phyloP scores from a whole-genome alignment of 352 stramenopile species.

The Phytophthora melonis region DNA sequence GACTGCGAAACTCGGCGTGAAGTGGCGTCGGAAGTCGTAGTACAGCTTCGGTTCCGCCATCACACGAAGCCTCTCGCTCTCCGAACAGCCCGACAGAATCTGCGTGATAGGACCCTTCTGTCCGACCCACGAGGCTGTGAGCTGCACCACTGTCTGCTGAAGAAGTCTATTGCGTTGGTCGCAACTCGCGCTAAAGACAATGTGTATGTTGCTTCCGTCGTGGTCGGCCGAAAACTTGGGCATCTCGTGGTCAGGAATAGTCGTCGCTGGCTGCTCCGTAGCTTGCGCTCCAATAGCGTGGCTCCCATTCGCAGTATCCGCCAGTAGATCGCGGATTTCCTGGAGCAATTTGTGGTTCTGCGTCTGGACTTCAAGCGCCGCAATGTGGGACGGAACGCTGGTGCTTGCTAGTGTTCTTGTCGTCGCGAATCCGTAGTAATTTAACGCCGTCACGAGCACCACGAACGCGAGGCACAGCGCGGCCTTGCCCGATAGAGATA shows the following conservation, averaged over 20 bases:
- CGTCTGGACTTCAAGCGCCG: background rate
- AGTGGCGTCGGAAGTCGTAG: background rate
- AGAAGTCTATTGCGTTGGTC: background rate
- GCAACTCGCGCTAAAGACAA: background rate
- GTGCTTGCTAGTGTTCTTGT: background rate
- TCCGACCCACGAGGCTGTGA: background rate
- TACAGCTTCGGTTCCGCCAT: background rate
- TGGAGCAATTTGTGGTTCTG: background rate
- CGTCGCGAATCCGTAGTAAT: background rate
- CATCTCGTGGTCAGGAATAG: background rate
- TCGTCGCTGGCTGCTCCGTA: background rate
- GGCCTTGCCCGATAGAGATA: background rate
- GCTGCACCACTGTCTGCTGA: background rate
- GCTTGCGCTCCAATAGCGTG: background rate
- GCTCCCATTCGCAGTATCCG: background rate
- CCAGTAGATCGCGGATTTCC: constrained; percentile 1
- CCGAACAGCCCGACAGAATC: background rate
- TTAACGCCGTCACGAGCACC: background rate
- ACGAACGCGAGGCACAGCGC: background rate
- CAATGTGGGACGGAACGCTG: background rate
- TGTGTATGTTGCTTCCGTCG: background rate
- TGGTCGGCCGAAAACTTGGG: background rate
- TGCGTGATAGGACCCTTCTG: background rate
- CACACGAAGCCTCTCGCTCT: background rate
- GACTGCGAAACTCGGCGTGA: background rate